Evolutionary conservation across 2,329 filamentous ascomycete genomes (phyloP).

Genomic region (Ilyonectria mors-panacis): DNA sequence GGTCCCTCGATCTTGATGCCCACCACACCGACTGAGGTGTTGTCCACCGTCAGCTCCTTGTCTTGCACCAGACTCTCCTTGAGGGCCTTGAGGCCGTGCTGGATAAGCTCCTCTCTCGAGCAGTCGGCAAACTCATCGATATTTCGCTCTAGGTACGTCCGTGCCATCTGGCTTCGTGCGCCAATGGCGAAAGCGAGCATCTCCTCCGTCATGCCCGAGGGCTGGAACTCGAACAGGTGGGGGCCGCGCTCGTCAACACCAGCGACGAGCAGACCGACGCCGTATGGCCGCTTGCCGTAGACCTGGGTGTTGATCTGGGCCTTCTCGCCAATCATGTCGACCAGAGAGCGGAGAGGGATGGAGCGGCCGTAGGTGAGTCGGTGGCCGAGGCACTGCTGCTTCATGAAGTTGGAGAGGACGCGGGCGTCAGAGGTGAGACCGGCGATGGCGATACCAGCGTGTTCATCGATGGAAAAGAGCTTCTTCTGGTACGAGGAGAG

Average conservation of each 20-base stretch:
- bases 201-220: constrained; percentile 95
- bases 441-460: constrained; percentile 95
- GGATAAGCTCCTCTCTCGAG: constrained; percentile 87
- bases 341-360: constrained; percentile 90
- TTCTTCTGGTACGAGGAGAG: constrained; percentile 99
- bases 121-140: constrained; percentile 85
- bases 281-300: constrained; percentile 96
- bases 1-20: constrained; percentile 69
- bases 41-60: constrained; percentile 97
- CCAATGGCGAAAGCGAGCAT: constrained; percentile 98
- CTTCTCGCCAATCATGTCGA: constrained; percentile 93
- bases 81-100: constrained; percentile 89
- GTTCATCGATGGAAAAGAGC: constrained; percentile 95
- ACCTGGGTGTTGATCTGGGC: constrained; percentile 98
- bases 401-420: constrained; percentile 99
- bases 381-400: constrained; percentile 96
- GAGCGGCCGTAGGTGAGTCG: constrained; percentile 96
- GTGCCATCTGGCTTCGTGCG: constrained; percentile 95
- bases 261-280: constrained; percentile 91
- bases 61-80: constrained; percentile 98
- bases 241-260: constrained; percentile 95
- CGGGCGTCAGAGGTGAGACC: constrained; percentile 97
- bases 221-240: constrained; percentile 98
- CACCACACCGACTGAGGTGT: constrained; percentile 91
- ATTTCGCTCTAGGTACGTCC: constrained; percentile 96